These are phyloP conservation scores for Puccinia coronata DNA, from an alignment of 1,284 basidiomycete species.

Conservation along the genomic window DNA sequence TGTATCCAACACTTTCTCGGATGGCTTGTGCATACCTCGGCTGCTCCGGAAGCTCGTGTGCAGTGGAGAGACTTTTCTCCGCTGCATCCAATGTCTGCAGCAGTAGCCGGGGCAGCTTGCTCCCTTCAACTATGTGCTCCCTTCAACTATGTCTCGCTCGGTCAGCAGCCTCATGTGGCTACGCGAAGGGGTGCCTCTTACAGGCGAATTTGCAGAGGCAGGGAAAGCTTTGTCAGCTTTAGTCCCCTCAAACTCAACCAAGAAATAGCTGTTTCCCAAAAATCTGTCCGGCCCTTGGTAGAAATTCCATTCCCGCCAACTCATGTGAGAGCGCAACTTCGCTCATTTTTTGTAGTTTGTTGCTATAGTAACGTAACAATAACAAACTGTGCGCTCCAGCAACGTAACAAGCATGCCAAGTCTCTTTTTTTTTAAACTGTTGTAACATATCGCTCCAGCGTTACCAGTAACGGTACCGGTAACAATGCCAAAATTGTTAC, in stretches of 20 bases:
- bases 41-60: not conserved
- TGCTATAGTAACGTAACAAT: not conserved
- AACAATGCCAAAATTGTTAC: too few relatives aligned
- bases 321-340: not conserved
- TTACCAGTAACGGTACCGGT: too few relatives aligned
- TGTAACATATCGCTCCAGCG: too few relatives aligned
- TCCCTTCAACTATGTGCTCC: too few relatives aligned
- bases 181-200: not conserved
- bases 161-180: too few relatives aligned
- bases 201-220: constrained; percentile 4
- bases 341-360: not conserved
- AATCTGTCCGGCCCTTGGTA: too few relatives aligned
- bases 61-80: constrained; percentile 6
- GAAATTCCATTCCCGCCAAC: not conserved
- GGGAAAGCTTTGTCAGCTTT: not conserved
- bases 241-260: not conserved
- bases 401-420: too few relatives aligned
- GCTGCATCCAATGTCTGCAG: not conserved
- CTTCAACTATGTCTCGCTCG: not conserved
- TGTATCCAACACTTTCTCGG: not conserved
- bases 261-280: too few relatives aligned
- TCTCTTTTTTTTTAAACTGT: too few relatives aligned
- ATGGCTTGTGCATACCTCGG: not conserved
- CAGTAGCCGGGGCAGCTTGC: not conserved
- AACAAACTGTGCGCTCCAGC: too few relatives aligned